Base-by-base conservation (phyloP, 352 stramenopile genomes). In the Phytophthora tentaculata region DNA sequence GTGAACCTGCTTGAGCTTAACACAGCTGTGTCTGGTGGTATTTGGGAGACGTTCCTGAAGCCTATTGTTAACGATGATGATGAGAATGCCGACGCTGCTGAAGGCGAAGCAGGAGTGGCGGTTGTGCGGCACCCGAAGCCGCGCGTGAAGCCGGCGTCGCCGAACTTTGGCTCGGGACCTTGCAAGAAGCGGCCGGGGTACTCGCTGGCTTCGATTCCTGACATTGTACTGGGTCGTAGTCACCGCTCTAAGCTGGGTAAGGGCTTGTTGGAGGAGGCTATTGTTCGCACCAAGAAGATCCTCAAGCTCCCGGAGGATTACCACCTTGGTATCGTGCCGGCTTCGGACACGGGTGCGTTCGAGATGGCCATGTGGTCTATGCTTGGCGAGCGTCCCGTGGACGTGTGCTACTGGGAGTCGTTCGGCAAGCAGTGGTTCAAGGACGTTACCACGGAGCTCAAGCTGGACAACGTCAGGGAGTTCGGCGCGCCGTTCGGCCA, bases 341-440 rank as follows among this genome's bases (percentile, higher is more conserved):
- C 96, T 43, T 99, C 95, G 8, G 98, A 99, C 79, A 99, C 98
- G 24, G 98, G 98, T 26, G 98, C 98, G 14, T 99, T 99, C 71
- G 98, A 99, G 82, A 99, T 99, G 98, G 98, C 97, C 48, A 99
- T 99, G 98, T 99, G 98, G 98, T 98, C 90, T 70, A 97, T 99
- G 83, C 87, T 99, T 20, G 98, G 98, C 32, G 79, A 83, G 29
- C 81, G 91, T 0, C 97, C 95, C 7, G 92, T 99, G 49, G 93
- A 98, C 71, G 79, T 97, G 24, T 97, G 88, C 75, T 97, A 98
- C 83, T 99, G 97, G 97, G 97, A 99, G 78, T 97, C 91, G 22
- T 99, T 99, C 70, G 97, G 98, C 19, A 82, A 97, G 87, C 94
- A 96, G 66, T 99, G 97, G 97, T 98, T 98, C 71, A 91, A 88